These are phyloP conservation scores for Salvia hispanica DNA, from an alignment of 257 asterid genomes.

Conservation along the genomic window DNA sequence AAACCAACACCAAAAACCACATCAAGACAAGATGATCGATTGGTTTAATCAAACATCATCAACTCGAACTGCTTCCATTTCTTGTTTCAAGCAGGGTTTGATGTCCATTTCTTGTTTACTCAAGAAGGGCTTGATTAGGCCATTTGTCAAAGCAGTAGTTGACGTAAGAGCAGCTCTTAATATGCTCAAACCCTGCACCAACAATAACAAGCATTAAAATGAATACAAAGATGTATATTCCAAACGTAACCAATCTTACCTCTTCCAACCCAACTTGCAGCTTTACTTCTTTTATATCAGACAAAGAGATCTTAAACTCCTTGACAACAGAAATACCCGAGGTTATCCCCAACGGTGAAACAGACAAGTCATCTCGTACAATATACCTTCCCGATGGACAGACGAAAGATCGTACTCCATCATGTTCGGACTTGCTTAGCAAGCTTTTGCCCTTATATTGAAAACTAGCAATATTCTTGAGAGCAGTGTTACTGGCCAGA, in stretches of 20 bases:
- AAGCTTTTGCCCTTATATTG: background rate
- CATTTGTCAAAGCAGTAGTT: constrained; percentile 3
- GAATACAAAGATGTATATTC: too few species aligned
- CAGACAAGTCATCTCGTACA: background rate
- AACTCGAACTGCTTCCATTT: too few species aligned
- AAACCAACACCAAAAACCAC: too few species aligned
- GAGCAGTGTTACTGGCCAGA: background rate
- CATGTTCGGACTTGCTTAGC: background rate
- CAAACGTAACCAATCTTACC: constrained; percentile 24
- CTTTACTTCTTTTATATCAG: constrained; percentile 26
- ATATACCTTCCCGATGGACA: background rate
- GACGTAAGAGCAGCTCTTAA: too few species aligned
- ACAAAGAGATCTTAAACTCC: background rate
- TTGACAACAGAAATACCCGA: constrained; percentile 6
- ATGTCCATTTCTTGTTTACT: too few species aligned
- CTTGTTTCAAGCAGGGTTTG: background rate
- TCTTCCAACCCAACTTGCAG: constrained; percentile 25
- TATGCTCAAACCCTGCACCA: background rate
- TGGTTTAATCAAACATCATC: background rate
- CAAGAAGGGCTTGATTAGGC: background rate
- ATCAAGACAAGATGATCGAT: background rate
- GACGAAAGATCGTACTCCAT: background rate
- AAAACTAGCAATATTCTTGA: constrained; percentile 14
- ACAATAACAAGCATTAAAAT: background rate
- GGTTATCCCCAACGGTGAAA: background rate